Base-by-base conservation (phyloP, 108 stramenopile species). In the Cylindrotheca closterium region DNA sequence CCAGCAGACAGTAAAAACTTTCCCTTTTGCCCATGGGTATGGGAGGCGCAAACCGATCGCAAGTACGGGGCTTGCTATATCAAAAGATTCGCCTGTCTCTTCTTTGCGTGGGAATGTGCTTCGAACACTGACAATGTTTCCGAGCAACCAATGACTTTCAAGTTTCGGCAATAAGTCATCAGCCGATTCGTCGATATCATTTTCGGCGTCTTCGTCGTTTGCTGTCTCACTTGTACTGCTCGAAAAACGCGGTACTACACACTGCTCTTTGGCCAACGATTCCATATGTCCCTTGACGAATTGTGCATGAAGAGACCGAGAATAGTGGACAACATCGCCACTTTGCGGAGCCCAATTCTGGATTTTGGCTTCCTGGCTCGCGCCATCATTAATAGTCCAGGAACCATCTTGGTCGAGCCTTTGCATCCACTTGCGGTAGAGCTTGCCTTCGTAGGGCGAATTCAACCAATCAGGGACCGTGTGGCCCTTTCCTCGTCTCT, bases 261-360 rank as follows among this genome's bases (percentile, higher is more conserved):
- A 59, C 37, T 82, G 85, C 4, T 51, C 52, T 10, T 58, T 37
- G 26, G 51, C 31, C 1, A 82, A 69, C 0, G 62, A 66, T 22
- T 54, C 28, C 4, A 37, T 31, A 46, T 86, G 79, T 25, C 49
- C 64, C 19, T 68, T 29, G 23, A 86, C 55, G 45, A 86, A 86
- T 37, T 63, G 47, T 2, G 54, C 23, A 45, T 86, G 85, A 18
- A 42, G 22, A 10, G 29, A 22, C 25, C 63, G 65, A 1, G 75
- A 77, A 57, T 86, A 86, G 1, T 77, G 42, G 1, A 86, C 61
- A 2, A n/a, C 10, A 51, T 86, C 85, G 12, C 81, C 81, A 46
- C 34, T 22, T 48, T 86, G 85, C 0, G 85, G 85, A 17, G 80
- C 42, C 85, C 85, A 86, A 31, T 42, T 15, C 37, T 10, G 37